phyloP scores from a whole-genome alignment of 202 grass and related monocot species.

The Digitaria exilis region DNA sequence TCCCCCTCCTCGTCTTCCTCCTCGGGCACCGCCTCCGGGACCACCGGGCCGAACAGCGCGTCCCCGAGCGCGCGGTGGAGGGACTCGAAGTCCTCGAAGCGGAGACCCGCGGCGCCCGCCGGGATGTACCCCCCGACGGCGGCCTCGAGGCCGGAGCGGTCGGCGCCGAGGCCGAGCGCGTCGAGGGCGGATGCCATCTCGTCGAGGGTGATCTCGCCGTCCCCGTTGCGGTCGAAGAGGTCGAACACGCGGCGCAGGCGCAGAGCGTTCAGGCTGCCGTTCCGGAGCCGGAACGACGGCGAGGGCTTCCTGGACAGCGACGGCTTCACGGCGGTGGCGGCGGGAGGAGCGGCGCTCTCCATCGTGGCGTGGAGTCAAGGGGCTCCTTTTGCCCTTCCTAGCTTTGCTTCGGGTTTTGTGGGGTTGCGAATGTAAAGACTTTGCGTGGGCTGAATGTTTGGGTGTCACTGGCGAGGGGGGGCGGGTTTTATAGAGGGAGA shows the following conservation, averaged over 20 bases:
- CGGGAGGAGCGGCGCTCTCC: constrained; percentile 13
- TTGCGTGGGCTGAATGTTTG: background rate
- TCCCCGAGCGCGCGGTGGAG: constrained; percentile 79
- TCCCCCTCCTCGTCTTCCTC: constrained; percentile 54
- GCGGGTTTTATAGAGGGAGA: constrained; percentile 20
- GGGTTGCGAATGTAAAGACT: background rate
- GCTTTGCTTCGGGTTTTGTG: background rate
- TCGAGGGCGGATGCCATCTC: constrained; percentile 74
- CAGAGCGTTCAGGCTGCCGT: constrained; percentile 74
- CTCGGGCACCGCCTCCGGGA: background rate
- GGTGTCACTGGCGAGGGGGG: background rate
- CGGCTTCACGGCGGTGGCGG: constrained; percentile 19
- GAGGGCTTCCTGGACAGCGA: constrained; percentile 58
- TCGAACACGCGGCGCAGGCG: constrained; percentile 84
- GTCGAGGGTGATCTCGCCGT: constrained; percentile 81
- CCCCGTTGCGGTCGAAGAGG: constrained; percentile 87
- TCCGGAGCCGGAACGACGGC: constrained; percentile 83
- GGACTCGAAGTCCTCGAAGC: constrained; percentile 65
- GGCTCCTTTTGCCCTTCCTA: background rate
- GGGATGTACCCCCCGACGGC: constrained; percentile 65
- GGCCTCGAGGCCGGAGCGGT: constrained; percentile 49
- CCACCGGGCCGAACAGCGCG: constrained; percentile 57
- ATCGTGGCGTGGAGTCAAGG: constrained; percentile 20
- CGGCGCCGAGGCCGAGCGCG: constrained; percentile 69
- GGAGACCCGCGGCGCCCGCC: constrained; percentile 51